Percentiles rank a stretch among this genome's conserved stretches.
Evolutionary conservation across 495 filamentous ascomycete species (phyloP).

Genomic region (Margaritispora aquatica): DNA sequence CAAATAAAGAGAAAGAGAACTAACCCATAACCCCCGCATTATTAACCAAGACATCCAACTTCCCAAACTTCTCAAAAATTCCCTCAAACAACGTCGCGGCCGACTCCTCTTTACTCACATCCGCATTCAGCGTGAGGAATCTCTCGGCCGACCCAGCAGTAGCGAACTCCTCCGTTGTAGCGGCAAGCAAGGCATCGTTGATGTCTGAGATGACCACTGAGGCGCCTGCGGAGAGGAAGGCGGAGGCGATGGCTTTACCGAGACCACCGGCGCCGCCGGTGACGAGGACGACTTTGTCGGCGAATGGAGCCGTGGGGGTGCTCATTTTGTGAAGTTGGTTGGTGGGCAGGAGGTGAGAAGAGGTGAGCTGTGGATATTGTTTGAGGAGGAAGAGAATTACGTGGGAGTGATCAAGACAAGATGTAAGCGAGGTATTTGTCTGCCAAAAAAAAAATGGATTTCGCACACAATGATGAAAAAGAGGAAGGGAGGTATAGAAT

Average conservation of each 20-base stretch:
- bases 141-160: too few relatives aligned
- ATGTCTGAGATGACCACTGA: constrained; percentile 37
- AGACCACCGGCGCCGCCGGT: constrained; percentile 40
- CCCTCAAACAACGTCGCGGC: constrained; percentile 6
- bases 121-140: not conserved
- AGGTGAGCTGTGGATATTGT: not conserved
- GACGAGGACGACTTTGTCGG: constrained; percentile 18
- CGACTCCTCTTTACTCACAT: not conserved
- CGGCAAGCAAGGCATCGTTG: constrained; percentile 25
- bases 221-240: constrained; percentile 28
- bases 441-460: too few relatives aligned
- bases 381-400: too few relatives aligned
- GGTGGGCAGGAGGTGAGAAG: not conserved
- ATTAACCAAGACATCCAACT: constrained; percentile 51
- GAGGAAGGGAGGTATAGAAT: too few relatives aligned
- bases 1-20: not conserved
- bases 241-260: constrained; percentile 33
- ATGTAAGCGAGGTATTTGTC: too few relatives aligned
- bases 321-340: not conserved
- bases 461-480: too few relatives aligned
- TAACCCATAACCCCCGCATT: constrained; percentile 41
- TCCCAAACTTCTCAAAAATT: constrained; percentile 26
- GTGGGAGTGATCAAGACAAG: too few relatives aligned
- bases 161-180: constrained; percentile 11
- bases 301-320: not conserved